Percentiles rank a stretch among this genome's conserved stretches.
These are phyloP conservation scores for Debaryomyces sp. DNA, from an alignment of 1,139 yeast genomes.

Conservation along the genomic window DNA sequence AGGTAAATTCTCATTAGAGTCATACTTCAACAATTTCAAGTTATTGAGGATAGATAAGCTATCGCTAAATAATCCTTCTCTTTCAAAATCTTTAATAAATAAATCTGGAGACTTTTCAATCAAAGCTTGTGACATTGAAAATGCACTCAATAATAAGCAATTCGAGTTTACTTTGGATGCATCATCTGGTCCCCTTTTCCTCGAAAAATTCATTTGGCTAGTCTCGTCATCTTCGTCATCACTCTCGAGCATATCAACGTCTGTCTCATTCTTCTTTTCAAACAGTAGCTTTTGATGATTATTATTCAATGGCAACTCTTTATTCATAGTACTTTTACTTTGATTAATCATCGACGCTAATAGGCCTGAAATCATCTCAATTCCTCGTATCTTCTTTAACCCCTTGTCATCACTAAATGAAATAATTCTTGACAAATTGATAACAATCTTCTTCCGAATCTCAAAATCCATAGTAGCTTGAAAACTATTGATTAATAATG, in stretches of 20 bases:
- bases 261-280: conserved; percentile 11
- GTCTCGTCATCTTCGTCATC: conserved; percentile 8
- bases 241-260: conserved; percentile 10
- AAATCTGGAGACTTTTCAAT: conserved; percentile 46
- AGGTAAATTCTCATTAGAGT: neutral
- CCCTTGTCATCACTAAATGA: conserved; percentile 27
- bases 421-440: conserved; percentile 59
- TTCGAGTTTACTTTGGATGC: conserved; percentile 26
- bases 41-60: conserved; percentile 27
- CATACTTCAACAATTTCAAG: conserved; percentile 11
- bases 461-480: conserved; percentile 75
- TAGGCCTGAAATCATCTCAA: conserved; percentile 45
- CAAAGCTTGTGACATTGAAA: conserved; percentile 52
- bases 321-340: conserved; percentile 34
- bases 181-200: conserved; percentile 14
- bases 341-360: conserved; percentile 76
- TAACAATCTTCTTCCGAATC: conserved; percentile 61
- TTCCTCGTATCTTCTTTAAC: conserved; percentile 21
- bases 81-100: conserved; percentile 55
- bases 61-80: conserved; percentile 74
- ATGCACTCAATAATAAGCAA: conserved; percentile 53
- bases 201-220: neutral
- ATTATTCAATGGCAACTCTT: conserved; percentile 12
- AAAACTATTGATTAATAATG: conserved; percentile 68
- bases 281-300: neutral